Conservation (phyloP, 441 rosid species). For the Mallotus repandus region DNA sequence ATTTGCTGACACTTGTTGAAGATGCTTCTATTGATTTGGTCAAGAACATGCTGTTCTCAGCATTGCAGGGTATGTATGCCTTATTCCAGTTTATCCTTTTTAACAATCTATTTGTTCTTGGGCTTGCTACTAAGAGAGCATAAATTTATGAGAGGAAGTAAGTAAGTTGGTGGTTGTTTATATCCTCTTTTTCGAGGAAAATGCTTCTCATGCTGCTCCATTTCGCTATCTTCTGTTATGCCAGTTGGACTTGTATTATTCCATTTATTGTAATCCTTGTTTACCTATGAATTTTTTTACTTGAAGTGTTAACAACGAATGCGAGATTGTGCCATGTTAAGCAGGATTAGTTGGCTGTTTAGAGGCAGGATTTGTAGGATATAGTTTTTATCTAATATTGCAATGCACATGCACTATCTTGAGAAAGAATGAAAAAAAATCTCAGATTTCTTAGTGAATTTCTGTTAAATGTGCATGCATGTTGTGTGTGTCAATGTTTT, state of each 20-base stretch:
- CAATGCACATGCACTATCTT: background rate
- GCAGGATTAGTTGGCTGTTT: background rate
- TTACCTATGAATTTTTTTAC: background rate
- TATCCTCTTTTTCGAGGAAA: background rate
- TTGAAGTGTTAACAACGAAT: background rate
- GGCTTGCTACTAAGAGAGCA: background rate
- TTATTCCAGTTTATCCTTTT: constrained; percentile 16
- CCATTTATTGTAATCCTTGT: background rate
- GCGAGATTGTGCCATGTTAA: background rate
- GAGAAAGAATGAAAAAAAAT: background rate
- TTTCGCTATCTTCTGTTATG: background rate
- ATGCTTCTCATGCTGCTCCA: background rate
- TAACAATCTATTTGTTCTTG: background rate
- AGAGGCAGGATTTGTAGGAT: background rate
- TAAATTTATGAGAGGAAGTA: background rate
- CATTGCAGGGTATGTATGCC: constrained; percentile 70
- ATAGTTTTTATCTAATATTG: background rate
- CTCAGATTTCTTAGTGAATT: background rate
- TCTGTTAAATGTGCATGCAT: background rate
- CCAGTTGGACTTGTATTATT: background rate
- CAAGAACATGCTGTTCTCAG: constrained; percentile 63
- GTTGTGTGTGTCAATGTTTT: background rate
- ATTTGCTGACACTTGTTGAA: constrained; percentile 74
- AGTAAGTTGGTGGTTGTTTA: background rate
- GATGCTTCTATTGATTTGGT: constrained; percentile 72